Base-by-base conservation (phyloP, 192 early-diverging fungal genomes). In the Coemansia sp. region DNA sequence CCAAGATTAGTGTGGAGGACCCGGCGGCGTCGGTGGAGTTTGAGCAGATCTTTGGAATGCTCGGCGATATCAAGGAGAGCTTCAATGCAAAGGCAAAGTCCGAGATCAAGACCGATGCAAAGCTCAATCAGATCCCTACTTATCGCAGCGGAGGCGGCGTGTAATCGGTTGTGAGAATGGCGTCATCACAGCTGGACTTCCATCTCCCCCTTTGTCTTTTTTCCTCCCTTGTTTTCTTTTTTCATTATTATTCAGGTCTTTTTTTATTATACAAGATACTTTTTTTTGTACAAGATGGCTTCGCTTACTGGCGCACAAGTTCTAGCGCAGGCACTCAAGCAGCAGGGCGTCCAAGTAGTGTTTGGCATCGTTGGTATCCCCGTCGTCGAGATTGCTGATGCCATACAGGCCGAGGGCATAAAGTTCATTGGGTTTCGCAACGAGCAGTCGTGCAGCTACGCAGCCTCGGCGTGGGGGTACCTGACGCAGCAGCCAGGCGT, bases 341-440 rank as follows among this genome's bases (percentile, higher is more conserved):
- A 74, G 9, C 90, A 87, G 50, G 87, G 86, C 42, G 87, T 92
- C 23, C 59, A 67, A 17, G 85, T 89, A 3, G 79, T 90, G 4
- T 92, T 92, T 84, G 91, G 91, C 17, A 91, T 92, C 64, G 91
- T 92, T 33, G 91, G 91, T 4, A 90, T 91, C 63, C 91, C 91
- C 28, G 89, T 92, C 10, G 85, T 91, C 23, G 91, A 92, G 43
- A 82, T 91, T 2, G 90, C 89, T 44, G 91, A 92, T n/a, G 90
- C 91, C 28, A 87, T 88, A 53, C 86, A 85, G 52, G 85, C 85
- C 17, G 83, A 81, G 49, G 90, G 90, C 46, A 91, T 92, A 21
- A 75, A 70, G 62, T 92, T 90, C 66, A 78, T 91, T 68, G 86
- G 86, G 13, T 90, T 92, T 73, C 85, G 90, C 62, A 91, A 92